These are phyloP conservation scores for Talaromyces wortmannii DNA, from an alignment of 495 filamentous ascomycete species.

Conservation along the genomic window DNA sequence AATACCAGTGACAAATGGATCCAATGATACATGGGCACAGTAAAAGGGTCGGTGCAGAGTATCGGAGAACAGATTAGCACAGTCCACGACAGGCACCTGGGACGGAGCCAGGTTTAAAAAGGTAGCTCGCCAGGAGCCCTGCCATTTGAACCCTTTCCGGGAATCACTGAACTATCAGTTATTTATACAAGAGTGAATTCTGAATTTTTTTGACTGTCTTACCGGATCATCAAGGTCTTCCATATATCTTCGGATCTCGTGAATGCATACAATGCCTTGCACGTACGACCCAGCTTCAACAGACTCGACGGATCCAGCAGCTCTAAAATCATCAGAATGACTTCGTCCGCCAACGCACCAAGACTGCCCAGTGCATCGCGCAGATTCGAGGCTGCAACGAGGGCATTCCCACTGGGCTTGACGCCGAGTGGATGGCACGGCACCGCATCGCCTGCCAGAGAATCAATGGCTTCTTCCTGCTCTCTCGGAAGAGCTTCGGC, in stretches of 20 bases:
- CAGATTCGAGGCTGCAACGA: constrained; percentile 57
- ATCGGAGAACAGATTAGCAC: constrained; percentile 84
- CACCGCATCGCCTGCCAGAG: constrained; percentile 33
- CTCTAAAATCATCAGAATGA: constrained; percentile 72
- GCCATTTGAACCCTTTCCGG: constrained; percentile 59
- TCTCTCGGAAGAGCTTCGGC: not conserved
- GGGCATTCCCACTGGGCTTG: constrained; percentile 84
- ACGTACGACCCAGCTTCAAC: constrained; percentile 66
- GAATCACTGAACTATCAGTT: not conserved
- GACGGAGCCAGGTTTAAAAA: constrained; percentile 55
- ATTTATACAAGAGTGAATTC: not conserved
- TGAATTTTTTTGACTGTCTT: constrained; percentile 31
- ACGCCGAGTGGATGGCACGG: constrained; percentile 78
- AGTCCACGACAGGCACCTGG: constrained; percentile 47
- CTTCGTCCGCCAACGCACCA: constrained; percentile 67
- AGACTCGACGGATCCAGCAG: constrained; percentile 59
- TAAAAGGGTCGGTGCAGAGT: constrained; percentile 85
- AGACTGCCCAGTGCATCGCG: constrained; percentile 59
- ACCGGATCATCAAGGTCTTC: constrained; percentile 83
- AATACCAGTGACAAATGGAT: constrained; percentile 62
- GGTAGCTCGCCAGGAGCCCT: constrained; percentile 81
- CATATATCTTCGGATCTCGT: constrained; percentile 82
- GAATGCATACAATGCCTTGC: constrained; percentile 85
- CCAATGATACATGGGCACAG: constrained; percentile 68
- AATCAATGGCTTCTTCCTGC: not conserved